These are phyloP conservation scores for Cymbopogon flexuosus DNA, from an alignment of 202 grass and related monocot genomes.

Conservation along the genomic window DNA sequence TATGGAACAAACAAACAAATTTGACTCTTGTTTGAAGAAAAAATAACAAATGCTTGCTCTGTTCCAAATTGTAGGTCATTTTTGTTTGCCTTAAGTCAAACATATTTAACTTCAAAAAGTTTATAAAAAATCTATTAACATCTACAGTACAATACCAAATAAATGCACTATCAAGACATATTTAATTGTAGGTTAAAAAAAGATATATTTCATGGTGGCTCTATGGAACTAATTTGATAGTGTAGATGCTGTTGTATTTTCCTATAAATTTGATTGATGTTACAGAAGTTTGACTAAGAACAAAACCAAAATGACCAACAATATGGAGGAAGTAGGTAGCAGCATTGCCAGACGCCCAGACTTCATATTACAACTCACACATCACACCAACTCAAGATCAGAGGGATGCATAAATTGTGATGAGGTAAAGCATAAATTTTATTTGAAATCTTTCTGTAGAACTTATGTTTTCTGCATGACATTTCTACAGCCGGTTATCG, in stretches of 20 bases:
- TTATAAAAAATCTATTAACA: background rate
- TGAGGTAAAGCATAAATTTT: background rate
- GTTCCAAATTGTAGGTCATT: background rate
- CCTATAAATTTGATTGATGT: background rate
- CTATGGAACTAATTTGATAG: background rate
- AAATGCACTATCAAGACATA: background rate
- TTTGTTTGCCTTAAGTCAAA: background rate
- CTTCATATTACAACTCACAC: background rate
- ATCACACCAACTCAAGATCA: background rate
- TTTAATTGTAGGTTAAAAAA: too few species aligned
- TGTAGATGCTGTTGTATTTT: background rate
- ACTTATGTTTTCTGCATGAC: background rate
- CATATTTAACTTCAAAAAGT: background rate
- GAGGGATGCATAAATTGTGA: background rate
- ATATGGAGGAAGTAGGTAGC: background rate
- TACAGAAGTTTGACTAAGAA: background rate
- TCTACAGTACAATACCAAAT: background rate
- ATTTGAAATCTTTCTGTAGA: background rate
- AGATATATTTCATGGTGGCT: background rate
- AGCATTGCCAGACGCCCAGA: background rate
- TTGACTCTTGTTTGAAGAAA: background rate
- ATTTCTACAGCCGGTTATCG: background rate
- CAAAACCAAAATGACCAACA: background rate
- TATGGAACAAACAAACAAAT: background rate
- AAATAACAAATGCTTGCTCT: background rate